Percentiles rank a stretch among this genome's conserved stretches.
phyloP scores from a whole-genome alignment of 148 eudicot genomes.

The Spergularia marina region DNA sequence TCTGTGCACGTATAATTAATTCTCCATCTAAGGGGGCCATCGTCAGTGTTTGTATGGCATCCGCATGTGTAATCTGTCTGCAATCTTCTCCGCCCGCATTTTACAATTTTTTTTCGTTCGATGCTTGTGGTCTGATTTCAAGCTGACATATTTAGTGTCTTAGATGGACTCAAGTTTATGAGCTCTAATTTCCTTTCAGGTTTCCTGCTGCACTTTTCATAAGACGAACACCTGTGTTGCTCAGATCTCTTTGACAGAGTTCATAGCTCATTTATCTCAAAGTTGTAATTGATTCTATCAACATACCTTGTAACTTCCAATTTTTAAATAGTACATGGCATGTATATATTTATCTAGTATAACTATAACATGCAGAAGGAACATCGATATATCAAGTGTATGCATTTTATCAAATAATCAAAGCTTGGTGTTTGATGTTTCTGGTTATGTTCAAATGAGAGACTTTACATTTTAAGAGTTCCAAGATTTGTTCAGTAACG shows the following conservation, averaged over 20 bases:
- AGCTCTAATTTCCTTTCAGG: conserved; percentile 35
- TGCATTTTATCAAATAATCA: conserved; percentile 26
- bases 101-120: not conserved
- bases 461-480: conserved; percentile 14
- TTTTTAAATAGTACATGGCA: conserved; percentile 21
- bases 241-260: conserved; percentile 28
- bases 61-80: not conserved
- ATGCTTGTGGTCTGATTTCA: not conserved
- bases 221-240: conserved; percentile 24
- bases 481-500: conserved; percentile 21
- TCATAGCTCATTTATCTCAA: conserved; percentile 24
- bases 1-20: not conserved
- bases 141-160: not conserved
- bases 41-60: not conserved
- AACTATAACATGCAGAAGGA: conserved; percentile 28
- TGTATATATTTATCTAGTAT: conserved; percentile 28
- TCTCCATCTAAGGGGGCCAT: not conserved
- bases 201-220: conserved; percentile 28
- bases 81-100: not conserved
- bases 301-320: conserved; percentile 34
- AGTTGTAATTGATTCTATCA: conserved; percentile 38
- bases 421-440: conserved; percentile 21
- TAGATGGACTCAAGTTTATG: conserved; percentile 3
- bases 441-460: conserved; percentile 21
- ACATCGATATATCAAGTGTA: conserved; percentile 27